These are phyloP conservation scores for Xylaria polymorpha DNA, from an alignment of 2,329 filamentous ascomycete genomes.

Conservation along the genomic window DNA sequence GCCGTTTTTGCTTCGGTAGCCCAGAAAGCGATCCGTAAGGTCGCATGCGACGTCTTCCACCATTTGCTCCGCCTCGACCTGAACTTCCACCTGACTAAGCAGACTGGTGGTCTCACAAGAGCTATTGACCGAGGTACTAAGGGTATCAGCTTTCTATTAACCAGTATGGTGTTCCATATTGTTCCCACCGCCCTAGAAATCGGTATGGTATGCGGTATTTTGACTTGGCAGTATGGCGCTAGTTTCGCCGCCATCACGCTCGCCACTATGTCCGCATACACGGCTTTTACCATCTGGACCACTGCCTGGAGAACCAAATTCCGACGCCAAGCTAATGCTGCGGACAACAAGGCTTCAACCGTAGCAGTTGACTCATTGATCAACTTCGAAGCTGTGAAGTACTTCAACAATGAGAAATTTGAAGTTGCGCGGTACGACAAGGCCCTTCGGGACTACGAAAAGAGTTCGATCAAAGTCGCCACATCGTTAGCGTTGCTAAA, in stretches of 20 bases:
- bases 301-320: constrained; percentile 98
- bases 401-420: constrained; percentile 98
- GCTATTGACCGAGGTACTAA: constrained; percentile 98
- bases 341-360: constrained; percentile 94
- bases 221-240: constrained; percentile 94
- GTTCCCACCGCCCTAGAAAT: constrained; percentile 95
- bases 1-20: constrained; percentile 97
- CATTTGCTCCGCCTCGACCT: constrained; percentile 90
- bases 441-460: constrained; percentile 86
- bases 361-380: constrained; percentile 96
- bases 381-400: constrained; percentile 99
- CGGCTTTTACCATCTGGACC: constrained; percentile 95
- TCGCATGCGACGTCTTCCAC: constrained; percentile 91
- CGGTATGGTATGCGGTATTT: constrained; percentile 91
- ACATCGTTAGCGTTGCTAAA: constrained; percentile 95
- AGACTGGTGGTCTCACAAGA: constrained; percentile 92
- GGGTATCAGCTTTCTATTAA: constrained; percentile 95
- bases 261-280: constrained; percentile 91
- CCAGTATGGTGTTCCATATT: constrained; percentile 98
- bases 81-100: constrained; percentile 91
- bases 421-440: constrained; percentile 92
- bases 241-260: constrained; percentile 93
- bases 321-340: constrained; percentile 91
- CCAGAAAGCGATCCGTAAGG: constrained; percentile 92
- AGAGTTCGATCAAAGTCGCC: constrained; percentile 94